Evolutionary conservation across 2,329 filamentous ascomycete genomes (phyloP).

Genomic region (Colletotrichum somersetense): DNA sequence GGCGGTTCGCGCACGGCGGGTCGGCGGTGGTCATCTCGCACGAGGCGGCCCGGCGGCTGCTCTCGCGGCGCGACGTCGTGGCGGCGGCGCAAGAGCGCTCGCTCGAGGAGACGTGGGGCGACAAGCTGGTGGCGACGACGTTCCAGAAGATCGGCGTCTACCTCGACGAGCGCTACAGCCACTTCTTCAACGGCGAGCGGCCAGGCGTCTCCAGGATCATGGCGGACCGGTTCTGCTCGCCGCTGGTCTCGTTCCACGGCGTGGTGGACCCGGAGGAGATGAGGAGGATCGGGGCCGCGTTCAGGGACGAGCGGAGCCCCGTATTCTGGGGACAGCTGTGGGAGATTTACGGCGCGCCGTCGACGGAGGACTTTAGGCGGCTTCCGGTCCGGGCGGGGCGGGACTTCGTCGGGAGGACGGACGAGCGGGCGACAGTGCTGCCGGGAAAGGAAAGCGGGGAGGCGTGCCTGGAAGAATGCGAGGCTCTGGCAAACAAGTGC

Average conservation of each 20-base stretch:
- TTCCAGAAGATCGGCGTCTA: conserved; percentile 67
- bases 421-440: conserved; percentile 57
- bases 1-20: conserved; percentile 68
- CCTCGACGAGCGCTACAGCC: conserved; percentile 66
- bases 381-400: conserved; percentile 54
- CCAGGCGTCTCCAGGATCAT: conserved; percentile 63
- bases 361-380: conserved; percentile 54
- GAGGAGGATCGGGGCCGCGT: conserved; percentile 57
- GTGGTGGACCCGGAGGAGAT: conserved; percentile 60
- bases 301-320: conserved; percentile 54
- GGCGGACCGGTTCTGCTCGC: conserved; percentile 64
- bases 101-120: conserved; percentile 65
- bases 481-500: conserved; percentile 54
- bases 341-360: conserved; percentile 59
- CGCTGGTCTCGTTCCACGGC: conserved; percentile 67
- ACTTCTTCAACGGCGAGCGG: conserved; percentile 68
- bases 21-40: conserved; percentile 67
- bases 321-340: conserved; percentile 66
- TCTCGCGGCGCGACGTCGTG: conserved; percentile 58
- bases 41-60: conserved; percentile 61
- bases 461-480: conserved; percentile 59
- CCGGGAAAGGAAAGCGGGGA: conserved; percentile 54
- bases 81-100: conserved; percentile 60
- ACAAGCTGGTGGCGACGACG: conserved; percentile 66
- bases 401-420: conserved; percentile 65